Base-by-base conservation (phyloP, 352 stramenopile genomes). In the Phytopythium oedochilum region DNA sequence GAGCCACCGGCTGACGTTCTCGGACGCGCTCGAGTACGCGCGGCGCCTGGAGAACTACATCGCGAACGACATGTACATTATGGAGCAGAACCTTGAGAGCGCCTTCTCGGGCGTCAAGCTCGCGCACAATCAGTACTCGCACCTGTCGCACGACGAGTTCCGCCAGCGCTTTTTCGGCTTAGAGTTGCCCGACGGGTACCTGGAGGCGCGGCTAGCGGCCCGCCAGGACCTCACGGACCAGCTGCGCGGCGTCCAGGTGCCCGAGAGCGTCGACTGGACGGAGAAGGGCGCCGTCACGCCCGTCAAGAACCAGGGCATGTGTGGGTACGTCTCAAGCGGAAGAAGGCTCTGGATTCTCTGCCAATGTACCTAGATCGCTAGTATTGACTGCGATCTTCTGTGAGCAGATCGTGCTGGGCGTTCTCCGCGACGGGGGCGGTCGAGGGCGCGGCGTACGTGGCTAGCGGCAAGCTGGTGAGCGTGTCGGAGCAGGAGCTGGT, bases 291-390 rank as follows among this genome's bases (percentile, higher is more conserved):
- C 73, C n/a, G 93, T 99, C 9, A 98, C 95, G 12, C 72, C 76
- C 5, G 89, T 99, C 12, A 98, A 99, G 70, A 97, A 99, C 77
- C 97, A 99, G 68, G 96, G 91, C 12, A 68, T 80, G 36, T 99
- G 96, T 65, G 96, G 96, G 34, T 53, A 40, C 47, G 47, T 53
- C 7, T 10, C n/a, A n/a, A n/a, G n/a, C n/a, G n/a, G 29, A 34
- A 10, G 5, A 10, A 5, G 5, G 29, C 29, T 34, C 29, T 10
- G 29, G 5, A 17, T 11, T 29, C 22, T 47, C 1, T 17, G 20
- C 3, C 2, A 14, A 18, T 38, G 51, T 17, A 5, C 8, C 34
- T 23, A 48, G 4, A 29, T 38, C 49, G 32, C 49, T 15, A 9
- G 25, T 43, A 3, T 6, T 6, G 34, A n/a, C n/a, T n/a, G 23